These are phyloP conservation scores for Aspergillus wentii DNA, from an alignment of 495 filamentous ascomycete species.

Conservation along the genomic window DNA sequence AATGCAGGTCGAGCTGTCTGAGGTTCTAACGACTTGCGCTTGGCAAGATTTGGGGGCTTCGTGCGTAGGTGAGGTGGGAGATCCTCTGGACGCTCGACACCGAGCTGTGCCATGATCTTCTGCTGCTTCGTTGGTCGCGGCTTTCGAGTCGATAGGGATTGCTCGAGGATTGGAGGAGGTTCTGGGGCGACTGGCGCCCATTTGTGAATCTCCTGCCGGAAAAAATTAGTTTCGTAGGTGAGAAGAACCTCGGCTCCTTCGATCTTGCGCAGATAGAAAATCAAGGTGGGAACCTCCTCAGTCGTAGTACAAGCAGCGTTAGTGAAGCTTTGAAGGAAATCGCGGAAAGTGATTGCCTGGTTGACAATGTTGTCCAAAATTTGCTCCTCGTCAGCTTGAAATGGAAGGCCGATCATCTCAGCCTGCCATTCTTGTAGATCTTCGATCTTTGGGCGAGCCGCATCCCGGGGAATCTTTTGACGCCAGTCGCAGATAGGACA, in stretches of 20 bases:
- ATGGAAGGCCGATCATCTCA: constrained; percentile 77
- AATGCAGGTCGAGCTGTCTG: constrained; percentile 17
- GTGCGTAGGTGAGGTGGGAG: constrained; percentile 74
- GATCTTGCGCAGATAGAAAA: constrained; percentile 98
- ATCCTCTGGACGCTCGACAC: constrained; percentile 82
- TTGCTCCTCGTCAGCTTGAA: constrained; percentile 94
- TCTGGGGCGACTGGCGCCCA: constrained; percentile 91
- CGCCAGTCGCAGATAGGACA: constrained; percentile 98
- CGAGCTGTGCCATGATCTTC: constrained; percentile 85
- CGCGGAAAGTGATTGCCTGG: constrained; percentile 76
- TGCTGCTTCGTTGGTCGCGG: constrained; percentile 96
- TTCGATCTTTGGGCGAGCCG: constrained; percentile 91
- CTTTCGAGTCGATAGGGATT: constrained; percentile 91
- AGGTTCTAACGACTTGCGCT: constrained; percentile 38
- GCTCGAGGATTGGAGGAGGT: constrained; percentile 72
- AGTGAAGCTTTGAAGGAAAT: constrained; percentile 74
- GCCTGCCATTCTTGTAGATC: constrained; percentile 84
- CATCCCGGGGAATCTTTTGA: constrained; percentile 97
- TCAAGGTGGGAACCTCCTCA: constrained; percentile 80
- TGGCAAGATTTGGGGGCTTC: constrained; percentile 61
- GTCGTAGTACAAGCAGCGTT: constrained; percentile 75
- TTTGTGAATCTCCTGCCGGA: constrained; percentile 92
- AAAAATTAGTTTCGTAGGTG: constrained; percentile 92
- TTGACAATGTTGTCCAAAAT: constrained; percentile 78
- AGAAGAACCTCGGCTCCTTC: constrained; percentile 95